A percentile compares a stretch with the other conserved stretches of the same genome.
phyloP scores from a whole-genome alignment of 108 stramenopile species.

The Parmales sp. region DNA sequence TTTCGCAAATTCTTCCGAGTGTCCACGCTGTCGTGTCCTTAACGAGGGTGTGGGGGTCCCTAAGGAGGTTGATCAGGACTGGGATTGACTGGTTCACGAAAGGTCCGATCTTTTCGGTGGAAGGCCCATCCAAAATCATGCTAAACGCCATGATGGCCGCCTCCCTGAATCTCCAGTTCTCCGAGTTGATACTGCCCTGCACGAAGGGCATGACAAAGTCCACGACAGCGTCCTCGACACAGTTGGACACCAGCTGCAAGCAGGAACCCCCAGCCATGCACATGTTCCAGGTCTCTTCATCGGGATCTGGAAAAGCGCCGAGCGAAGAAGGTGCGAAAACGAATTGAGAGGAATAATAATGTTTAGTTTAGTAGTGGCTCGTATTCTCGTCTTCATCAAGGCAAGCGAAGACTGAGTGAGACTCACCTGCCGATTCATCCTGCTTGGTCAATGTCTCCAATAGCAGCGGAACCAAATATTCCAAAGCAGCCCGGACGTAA shows the following conservation, averaged over 20 bases:
- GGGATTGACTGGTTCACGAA: conserved; percentile 76
- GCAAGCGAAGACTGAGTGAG: too few species aligned
- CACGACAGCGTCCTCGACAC: conserved; percentile 73
- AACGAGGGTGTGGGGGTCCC: conserved; percentile 66
- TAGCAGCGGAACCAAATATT: conserved; percentile 67
- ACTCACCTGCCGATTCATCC: conserved; percentile 78
- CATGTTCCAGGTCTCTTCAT: conserved; percentile 69
- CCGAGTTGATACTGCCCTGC: conserved; percentile 60
- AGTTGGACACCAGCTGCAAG: conserved; percentile 58
- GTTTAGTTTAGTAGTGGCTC: too few species aligned
- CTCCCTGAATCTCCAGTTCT: conserved; percentile 83
- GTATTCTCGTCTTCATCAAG: too few species aligned
- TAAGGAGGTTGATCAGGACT: conserved; percentile 56
- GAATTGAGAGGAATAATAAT: too few species aligned
- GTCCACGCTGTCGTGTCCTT: conserved; percentile 86
- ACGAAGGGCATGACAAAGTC: conserved; percentile 77
- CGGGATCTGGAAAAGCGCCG: too few species aligned
- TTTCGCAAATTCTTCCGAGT: conserved; percentile 75
- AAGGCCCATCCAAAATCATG: conserved; percentile 76
- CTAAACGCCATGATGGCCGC: conserved; percentile 89
- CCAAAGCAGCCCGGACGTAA: conserved; percentile 66
- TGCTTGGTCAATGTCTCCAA: conserved; percentile 76
- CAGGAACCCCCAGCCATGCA: conserved; percentile 81
- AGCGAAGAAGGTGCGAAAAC: too few species aligned
- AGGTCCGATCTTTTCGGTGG: conserved; percentile 53